Base-by-base conservation (phyloP, 2,329 filamentous ascomycete genomes). In the Pleomassaria siparia region DNA sequence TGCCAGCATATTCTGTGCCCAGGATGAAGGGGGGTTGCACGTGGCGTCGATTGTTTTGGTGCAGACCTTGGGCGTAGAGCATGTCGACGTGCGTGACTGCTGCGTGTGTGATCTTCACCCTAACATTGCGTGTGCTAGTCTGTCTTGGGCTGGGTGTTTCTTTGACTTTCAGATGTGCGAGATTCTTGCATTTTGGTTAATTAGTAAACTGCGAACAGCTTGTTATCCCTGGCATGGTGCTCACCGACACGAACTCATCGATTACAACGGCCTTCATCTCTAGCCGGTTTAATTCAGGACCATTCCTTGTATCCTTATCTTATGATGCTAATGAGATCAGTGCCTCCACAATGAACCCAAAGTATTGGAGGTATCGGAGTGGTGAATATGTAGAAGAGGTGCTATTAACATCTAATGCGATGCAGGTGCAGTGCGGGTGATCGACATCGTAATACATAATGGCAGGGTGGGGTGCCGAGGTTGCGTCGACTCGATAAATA, bases 1-100 rank as follows among this genome's bases (percentile, higher is more conserved):
- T 68, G n/a, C 81, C 82, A 1, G 80, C 72, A 56, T 84, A 85
- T 59, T 85, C 81, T n/a, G 79, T 78, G 11, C 82, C 82, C 7
- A 47, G 73, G 1, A 74, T 76, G 65, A 85, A 85, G 0, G 81
- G 81, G 1, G 81, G 82, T 25, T 70, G 71, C 29, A 81, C 74
- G 44, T 81, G 75, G n/a, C 73, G 74, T 24, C 70, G 72, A 59
- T 83, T 84, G 60, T 84, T 85, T 57, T 85, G 81, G 56, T 85
- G 82, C 53, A 77, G 75, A 7, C 81, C 82, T 36, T 74, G 74
- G 2, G 78, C 78, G 59, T 84, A 84, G 39, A 85, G 74, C 8
- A 81, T 75, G 57, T 85, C 82, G 40, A 83, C 80, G 58, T 82
- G 83, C 44, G 83, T 84, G 18, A 83, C 71, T 3, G 80, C 79